Percentiles rank a stretch among this genome's conserved stretches.
Evolutionary conservation across 352 stramenopile species (phyloP).

Genomic region (Globisporangium paroecandrum): DNA sequence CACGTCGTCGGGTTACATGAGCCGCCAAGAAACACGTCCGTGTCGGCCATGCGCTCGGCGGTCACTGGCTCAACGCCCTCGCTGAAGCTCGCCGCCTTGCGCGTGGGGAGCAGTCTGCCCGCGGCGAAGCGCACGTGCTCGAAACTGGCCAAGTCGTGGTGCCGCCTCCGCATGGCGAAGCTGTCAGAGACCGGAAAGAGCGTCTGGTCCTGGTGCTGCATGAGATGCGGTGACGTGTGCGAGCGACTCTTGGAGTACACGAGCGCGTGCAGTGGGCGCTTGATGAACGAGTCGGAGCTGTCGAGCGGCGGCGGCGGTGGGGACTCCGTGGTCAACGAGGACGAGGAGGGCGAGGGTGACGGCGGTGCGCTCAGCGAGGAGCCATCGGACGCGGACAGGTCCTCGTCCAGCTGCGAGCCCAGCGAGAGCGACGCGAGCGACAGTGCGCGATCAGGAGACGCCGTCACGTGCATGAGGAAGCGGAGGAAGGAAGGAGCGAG

Average conservation of each 20-base stretch:
- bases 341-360: not conserved
- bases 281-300: conserved; percentile 11
- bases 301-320: not conserved
- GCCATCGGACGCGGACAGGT: not conserved
- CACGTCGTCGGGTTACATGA: conserved; percentile 90
- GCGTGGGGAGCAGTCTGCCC: conserved; percentile 19
- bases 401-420: not conserved
- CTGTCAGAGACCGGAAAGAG: conserved; percentile 18
- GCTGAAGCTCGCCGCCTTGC: conserved; percentile 56
- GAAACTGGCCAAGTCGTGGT: conserved; percentile 18
- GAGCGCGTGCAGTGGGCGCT: conserved; percentile 40
- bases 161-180: conserved; percentile 12
- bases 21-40: conserved; percentile 78
- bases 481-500: not conserved
- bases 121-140: conserved; percentile 16
- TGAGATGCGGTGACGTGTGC: conserved; percentile 66
- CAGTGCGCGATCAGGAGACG: not conserved
- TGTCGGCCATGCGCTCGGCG: conserved; percentile 30
- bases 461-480: not conserved
- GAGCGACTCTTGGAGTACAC: conserved; percentile 42
- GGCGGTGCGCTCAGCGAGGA: not conserved
- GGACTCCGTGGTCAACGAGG: conserved; percentile 1
- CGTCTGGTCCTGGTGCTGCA: conserved; percentile 29
- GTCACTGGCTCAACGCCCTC: conserved; percentile 36
- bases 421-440: conserved; percentile 3